Evolutionary conservation across 441 rosid species (phyloP), one percentile per base, ranked within the genome.

Genomic region (Geranium incanum): DNA sequence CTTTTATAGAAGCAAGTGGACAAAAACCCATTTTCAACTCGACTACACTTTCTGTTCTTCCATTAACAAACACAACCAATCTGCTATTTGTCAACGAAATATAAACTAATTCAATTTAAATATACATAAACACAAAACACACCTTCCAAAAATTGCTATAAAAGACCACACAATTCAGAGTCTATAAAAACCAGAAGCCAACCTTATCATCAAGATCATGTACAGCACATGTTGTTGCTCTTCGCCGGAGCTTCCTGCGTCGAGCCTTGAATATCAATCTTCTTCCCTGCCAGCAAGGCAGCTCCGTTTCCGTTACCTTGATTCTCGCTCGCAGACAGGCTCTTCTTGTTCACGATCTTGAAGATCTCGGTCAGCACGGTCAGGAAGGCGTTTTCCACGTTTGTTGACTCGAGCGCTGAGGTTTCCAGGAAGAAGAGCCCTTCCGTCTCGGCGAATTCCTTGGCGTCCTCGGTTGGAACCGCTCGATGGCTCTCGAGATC

Each of bases 361-460:
- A 81, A 86, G 65, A 86, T 85, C 75, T 86, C 87, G 0, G 84
- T 83, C 68, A 86, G 74, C 48, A 85, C 70, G 0, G 85, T 73
- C 59, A 81, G 70, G 76, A 86, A 86, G n/a, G 90, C 87, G 4
- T 84, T 59, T 68, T 86, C 88, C 5, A 86, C 88, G 73, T 86
- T 86, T 18, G 84, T 83, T 23, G 87, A 72, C 70, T 85, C 85
- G 12, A 86, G 84, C 6, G 90, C 88, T 39, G 90, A 86, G 36
- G 88, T 86, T 81, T 86, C 90, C 81, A 83, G 77, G 70, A 84
- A 86, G 72, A 82, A 84, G 39, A 86, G 79, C 79, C 68, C 72
- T 78, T 86, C 86, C 75, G 70, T 80, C 71, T 84, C 76, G 0
- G 90, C 84, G 62, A 84, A 86, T 71, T 86, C 90, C 74, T 80